These are phyloP conservation scores for Blumeriella jaapii DNA, from an alignment of 2,329 filamentous ascomycete genomes.

Conservation along the genomic window DNA sequence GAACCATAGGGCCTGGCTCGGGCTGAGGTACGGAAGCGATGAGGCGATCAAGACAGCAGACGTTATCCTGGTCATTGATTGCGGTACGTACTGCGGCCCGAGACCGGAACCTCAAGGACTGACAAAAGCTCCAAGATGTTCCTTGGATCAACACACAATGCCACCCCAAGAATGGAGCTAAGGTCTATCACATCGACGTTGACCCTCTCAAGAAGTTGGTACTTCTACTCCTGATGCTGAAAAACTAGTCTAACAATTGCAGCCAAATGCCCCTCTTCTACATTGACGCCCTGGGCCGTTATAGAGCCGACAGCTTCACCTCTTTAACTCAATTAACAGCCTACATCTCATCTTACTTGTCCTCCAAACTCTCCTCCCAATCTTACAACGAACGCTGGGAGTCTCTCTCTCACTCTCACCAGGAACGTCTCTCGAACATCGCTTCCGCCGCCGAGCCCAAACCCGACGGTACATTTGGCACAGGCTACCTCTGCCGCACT, in stretches of 20 bases:
- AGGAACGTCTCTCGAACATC: slow-evolving; percentile 48
- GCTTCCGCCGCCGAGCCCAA: slow-evolving; percentile 44
- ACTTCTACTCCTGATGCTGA: background rate
- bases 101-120: background rate
- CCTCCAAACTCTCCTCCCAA: slow-evolving; percentile 31
- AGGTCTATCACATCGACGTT: slow-evolving; percentile 52
- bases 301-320: slow-evolving; percentile 51
- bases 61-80: slow-evolving; percentile 75
- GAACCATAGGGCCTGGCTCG: slow-evolving; percentile 55
- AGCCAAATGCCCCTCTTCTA: slow-evolving; percentile 58
- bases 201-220: slow-evolving; percentile 53
- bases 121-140: slow-evolving; percentile 46
- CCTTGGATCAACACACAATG: slow-evolving; percentile 82
- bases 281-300: slow-evolving; percentile 52
- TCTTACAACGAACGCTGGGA: slow-evolving; percentile 36
- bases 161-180: slow-evolving; percentile 39
- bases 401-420: slow-evolving; percentile 45
- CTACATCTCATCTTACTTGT: slow-evolving; percentile 40
- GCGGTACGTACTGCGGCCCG: slow-evolving; percentile 28
- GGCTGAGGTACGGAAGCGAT: slow-evolving; percentile 64
- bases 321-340: slow-evolving; percentile 59
- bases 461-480: slow-evolving; percentile 43
- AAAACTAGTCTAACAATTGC: background rate
- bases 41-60: slow-evolving; percentile 66
- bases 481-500: slow-evolving; percentile 34